Percentiles rank a stretch among this genome's conserved stretches.
These are phyloP conservation scores for Candida ficus DNA, from an alignment of 805 yeast species.

Conservation along the genomic window DNA sequence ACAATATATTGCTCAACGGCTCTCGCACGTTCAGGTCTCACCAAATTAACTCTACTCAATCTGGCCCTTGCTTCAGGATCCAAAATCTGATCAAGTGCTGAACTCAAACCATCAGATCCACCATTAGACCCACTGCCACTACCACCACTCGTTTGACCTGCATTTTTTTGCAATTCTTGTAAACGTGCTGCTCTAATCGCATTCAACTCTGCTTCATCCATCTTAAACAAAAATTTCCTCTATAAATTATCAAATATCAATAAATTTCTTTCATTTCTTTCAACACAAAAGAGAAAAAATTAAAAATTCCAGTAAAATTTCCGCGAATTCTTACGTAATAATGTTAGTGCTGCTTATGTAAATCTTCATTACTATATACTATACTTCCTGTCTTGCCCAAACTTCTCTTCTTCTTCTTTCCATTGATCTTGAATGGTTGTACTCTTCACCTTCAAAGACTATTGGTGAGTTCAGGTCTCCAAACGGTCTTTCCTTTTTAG, in stretches of 20 bases:
- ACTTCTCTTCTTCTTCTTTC: conserved; percentile 25
- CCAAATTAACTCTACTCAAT: conserved; percentile 78
- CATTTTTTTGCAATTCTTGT: conserved; percentile 67
- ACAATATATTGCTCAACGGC: conserved; percentile 80
- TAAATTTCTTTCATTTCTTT: too few relatives aligned
- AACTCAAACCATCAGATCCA: conserved; percentile 11
- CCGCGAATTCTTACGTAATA: conserved; percentile 1
- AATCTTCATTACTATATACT: not conserved
- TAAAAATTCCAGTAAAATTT: too few relatives aligned
- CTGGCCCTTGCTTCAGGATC: conserved; percentile 86
- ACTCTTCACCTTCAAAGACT: conserved; percentile 26
- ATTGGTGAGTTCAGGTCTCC: conserved; percentile 41
- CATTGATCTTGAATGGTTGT: conserved; percentile 22
- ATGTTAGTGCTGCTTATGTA: not conserved
- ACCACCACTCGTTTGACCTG: conserved; percentile 26
- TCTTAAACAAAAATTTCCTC: too few relatives aligned
- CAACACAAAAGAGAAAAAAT: too few relatives aligned
- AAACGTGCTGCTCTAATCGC: conserved; percentile 93
- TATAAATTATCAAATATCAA: too few relatives aligned
- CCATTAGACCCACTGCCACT: conserved; percentile 14
- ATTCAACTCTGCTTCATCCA: conserved; percentile 84
- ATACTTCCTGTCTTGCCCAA: conserved; percentile 13
- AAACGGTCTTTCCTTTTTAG: conserved; percentile 30
- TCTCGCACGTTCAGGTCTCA: conserved; percentile 84
- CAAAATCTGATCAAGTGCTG: conserved; percentile 58